A percentile compares a stretch with the other conserved stretches of the same genome.
phyloP scores from a whole-genome alignment of 163 green algal genomes.

The Volvox carteri region DNA sequence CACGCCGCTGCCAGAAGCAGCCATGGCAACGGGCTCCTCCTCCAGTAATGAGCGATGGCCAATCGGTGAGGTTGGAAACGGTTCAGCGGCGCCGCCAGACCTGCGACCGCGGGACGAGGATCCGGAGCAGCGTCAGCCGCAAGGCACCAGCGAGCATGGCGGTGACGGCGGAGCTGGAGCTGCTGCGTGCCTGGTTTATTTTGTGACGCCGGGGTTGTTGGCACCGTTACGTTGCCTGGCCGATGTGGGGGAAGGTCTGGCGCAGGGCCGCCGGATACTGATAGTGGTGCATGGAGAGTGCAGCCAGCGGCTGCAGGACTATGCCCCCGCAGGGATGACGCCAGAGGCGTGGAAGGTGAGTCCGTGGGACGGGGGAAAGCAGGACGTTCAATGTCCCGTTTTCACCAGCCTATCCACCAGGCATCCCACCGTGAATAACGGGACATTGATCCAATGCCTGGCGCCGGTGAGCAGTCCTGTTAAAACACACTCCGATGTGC shows the following conservation, averaged over 20 bases:
- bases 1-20: not conserved
- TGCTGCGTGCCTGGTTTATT: conserved; percentile 11
- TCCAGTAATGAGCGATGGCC: not conserved
- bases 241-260: not conserved
- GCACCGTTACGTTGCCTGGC: not conserved
- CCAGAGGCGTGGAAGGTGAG: conserved; percentile 38
- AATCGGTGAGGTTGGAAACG: too few relatives aligned
- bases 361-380: not conserved
- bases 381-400: too few relatives aligned
- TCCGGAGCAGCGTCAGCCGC: not conserved
- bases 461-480: too few relatives aligned
- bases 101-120: not conserved
- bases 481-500: too few relatives aligned
- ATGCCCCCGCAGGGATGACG: not conserved
- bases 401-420: too few relatives aligned
- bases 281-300: conserved; percentile 38
- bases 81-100: too few relatives aligned
- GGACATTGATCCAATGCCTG: too few relatives aligned
- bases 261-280: not conserved
- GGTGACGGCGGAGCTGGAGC: not conserved
- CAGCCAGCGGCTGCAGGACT: conserved; percentile 1
- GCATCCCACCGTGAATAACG: too few relatives aligned
- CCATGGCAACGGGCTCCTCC: not conserved
- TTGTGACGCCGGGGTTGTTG: conserved; percentile 6
- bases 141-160: not conserved